Conservation (phyloP, 441 rosid species). For the Pelargonium australe region DNA sequence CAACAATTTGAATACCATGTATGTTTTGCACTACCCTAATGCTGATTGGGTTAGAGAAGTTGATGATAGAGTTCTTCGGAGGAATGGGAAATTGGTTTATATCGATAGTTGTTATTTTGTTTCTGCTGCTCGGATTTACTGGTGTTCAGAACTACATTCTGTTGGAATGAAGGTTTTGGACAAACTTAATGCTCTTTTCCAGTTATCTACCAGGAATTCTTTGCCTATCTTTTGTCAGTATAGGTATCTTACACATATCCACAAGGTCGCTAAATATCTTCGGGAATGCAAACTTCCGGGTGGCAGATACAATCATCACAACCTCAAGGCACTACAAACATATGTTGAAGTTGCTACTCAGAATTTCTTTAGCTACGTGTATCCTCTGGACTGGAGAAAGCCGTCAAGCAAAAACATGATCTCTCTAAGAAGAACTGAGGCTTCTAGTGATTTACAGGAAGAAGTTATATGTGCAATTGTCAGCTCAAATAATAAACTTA, state of each 20-base stretch:
- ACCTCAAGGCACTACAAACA: slow-evolving; percentile 13
- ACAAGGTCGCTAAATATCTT: slow-evolving; percentile 32
- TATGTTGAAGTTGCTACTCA: slow-evolving; percentile 18
- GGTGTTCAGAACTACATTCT: slow-evolving; percentile 33
- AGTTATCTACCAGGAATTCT: slow-evolving; percentile 9
- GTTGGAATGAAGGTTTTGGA: slow-evolving; percentile 36
- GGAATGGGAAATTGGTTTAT: slow-evolving; percentile 14
- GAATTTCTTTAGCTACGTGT: slow-evolving; percentile 23
- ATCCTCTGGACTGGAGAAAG: slow-evolving; percentile 34
- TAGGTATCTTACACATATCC: slow-evolving; percentile 22
- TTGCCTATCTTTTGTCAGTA: slow-evolving; percentile 24
- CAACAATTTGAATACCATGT: slow-evolving; percentile 17
- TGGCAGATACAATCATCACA: background rate
- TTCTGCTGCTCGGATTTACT: slow-evolving; percentile 30
- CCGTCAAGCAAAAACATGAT: slow-evolving; percentile 28
- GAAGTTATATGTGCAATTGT: slow-evolving; percentile 17
- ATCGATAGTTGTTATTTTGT: slow-evolving; percentile 29
- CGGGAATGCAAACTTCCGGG: slow-evolving; percentile 19
- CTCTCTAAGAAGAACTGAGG: slow-evolving; percentile 28
- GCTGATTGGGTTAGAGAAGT: slow-evolving; percentile 32
- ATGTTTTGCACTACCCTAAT: slow-evolving; percentile 26
- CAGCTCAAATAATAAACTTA: slow-evolving; percentile 14
- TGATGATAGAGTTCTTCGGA: slow-evolving; percentile 9
- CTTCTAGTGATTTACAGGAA: slow-evolving; percentile 20
- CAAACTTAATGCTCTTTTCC: slow-evolving; percentile 26